Conservation (phyloP, 371 early-diverging fungal genomes). For the Zychaea mexicana region DNA sequence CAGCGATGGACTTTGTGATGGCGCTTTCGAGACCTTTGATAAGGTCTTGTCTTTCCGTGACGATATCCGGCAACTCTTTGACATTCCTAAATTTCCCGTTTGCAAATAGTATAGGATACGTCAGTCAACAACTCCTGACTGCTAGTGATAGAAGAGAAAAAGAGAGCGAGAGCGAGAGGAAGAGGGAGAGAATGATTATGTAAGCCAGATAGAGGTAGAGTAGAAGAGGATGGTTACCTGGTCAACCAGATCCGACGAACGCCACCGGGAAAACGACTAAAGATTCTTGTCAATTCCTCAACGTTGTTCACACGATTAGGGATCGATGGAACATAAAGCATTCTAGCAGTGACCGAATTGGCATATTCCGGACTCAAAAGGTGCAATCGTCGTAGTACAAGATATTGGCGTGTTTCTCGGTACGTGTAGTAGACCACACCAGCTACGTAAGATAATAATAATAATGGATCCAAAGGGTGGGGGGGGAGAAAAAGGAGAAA, state of each 20-base stretch:
- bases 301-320: constrained; percentile 53
- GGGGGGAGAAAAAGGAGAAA: not conserved
- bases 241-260: constrained; percentile 72
- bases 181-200: no score
- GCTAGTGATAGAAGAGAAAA: not conserved
- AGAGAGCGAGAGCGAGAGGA: no score
- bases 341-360: constrained; percentile 64
- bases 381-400: constrained; percentile 68
- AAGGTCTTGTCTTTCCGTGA: constrained; percentile 58
- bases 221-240: no score
- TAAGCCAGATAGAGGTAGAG: no score
- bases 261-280: constrained; percentile 75
- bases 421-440: constrained; percentile 60
- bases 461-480: not conserved
- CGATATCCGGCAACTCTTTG: constrained; percentile 52
- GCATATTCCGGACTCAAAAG: constrained; percentile 60
- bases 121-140: not conserved
- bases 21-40: constrained; percentile 53
- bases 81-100: constrained; percentile 52
- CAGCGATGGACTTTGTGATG: constrained; percentile 52
- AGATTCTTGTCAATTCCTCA: constrained; percentile 50
- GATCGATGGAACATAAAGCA: constrained; percentile 66
- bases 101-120: no score
- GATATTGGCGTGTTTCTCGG: constrained; percentile 65
- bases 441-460: constrained; percentile 11